These are phyloP conservation scores for Harringtonia aguacate DNA, from an alignment of 2,329 filamentous ascomycete species.

Conservation along the genomic window DNA sequence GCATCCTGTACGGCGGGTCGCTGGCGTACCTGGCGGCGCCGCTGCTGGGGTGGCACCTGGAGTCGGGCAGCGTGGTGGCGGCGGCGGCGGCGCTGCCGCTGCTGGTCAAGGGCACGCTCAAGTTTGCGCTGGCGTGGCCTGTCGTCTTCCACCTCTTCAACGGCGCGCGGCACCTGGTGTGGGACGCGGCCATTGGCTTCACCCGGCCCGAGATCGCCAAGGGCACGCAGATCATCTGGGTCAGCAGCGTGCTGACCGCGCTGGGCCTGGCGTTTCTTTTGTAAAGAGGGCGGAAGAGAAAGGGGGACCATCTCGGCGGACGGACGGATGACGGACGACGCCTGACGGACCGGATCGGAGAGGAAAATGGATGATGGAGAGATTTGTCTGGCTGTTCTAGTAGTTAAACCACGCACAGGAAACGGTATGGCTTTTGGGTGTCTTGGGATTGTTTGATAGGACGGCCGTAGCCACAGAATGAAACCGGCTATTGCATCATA, in stretches of 20 bases:
- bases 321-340: no score
- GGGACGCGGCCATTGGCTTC: slow-evolving; percentile 40
- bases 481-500: no score
- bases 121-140: slow-evolving; percentile 47
- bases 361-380: no score
- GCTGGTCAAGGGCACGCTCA: slow-evolving; percentile 45
- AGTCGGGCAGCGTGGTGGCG: slow-evolving; percentile 48
- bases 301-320: no score
- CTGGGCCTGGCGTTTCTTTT: slow-evolving; percentile 36
- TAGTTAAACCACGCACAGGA: no score
- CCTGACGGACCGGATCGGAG: no score
- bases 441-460: background rate
- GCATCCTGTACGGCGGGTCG: slow-evolving; percentile 69
- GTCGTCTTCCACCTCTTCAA: slow-evolving; percentile 47
- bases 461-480: background rate
- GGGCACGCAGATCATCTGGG: slow-evolving; percentile 38
- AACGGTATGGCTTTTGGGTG: background rate
- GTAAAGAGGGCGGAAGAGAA: background rate
- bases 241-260: slow-evolving; percentile 29
- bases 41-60: slow-evolving; percentile 53
- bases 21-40: slow-evolving; percentile 73
- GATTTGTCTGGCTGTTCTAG: background rate
- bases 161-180: slow-evolving; percentile 43
- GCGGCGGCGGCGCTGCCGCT: slow-evolving; percentile 49
- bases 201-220: slow-evolving; percentile 33